Evolutionary conservation across 192 early-diverging fungal species (phyloP).

Genomic region (Podila epigama): DNA sequence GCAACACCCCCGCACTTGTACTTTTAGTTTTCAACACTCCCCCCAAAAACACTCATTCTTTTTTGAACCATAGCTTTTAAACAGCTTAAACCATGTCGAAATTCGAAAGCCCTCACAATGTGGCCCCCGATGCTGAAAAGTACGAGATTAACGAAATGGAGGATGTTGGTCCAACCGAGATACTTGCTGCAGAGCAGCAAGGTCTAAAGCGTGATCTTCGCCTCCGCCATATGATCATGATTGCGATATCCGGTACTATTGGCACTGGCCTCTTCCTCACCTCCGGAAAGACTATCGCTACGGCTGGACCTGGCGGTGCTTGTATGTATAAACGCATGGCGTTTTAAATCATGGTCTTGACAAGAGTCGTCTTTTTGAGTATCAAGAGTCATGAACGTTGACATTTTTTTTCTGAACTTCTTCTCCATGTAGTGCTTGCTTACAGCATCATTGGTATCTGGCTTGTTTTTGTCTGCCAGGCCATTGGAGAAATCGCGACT

Average conservation of each 20-base stretch:
- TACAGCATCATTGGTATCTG: conserved; percentile 67
- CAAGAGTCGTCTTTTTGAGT: too few species aligned
- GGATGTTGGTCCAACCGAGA: neutral
- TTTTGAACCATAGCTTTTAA: too few species aligned
- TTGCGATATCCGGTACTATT: conserved; percentile 76
- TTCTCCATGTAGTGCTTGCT: conserved; percentile 58
- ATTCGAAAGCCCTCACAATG: neutral
- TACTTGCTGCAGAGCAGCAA: neutral
- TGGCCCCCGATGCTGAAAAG: neutral
- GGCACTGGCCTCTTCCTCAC: conserved; percentile 85
- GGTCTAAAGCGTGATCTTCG: conserved; percentile 58
- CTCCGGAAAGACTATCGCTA: conserved; percentile 69
- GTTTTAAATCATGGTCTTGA: too few species aligned
- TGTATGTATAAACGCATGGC: conserved; percentile 1
- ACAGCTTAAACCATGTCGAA: neutral
- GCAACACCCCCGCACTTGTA: too few species aligned
- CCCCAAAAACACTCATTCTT: too few species aligned
- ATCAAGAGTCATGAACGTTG: too few species aligned
- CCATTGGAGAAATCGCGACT: conserved; percentile 84
- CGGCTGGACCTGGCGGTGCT: conserved; percentile 73
- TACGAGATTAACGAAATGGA: conserved; percentile 1
- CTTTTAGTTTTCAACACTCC: neutral
- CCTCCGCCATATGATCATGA: conserved; percentile 64
- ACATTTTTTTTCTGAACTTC: neutral
- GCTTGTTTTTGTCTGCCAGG: conserved; percentile 70